Conservation (phyloP, 257 asterid species). For the Solanum infundibuliforme region DNA sequence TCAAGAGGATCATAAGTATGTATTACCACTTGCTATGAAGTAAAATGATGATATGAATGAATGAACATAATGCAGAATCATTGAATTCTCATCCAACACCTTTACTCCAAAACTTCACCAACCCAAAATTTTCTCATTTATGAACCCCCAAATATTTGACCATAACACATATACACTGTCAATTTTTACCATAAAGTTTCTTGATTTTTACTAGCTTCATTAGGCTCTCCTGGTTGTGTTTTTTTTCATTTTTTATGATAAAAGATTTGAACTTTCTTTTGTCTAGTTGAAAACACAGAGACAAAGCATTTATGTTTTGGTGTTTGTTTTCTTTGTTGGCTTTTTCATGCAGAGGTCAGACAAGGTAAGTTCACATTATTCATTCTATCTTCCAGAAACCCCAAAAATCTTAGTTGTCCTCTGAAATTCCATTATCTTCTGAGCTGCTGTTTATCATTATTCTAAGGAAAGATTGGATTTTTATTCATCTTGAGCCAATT, state of each 20-base stretch:
- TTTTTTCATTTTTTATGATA: background rate
- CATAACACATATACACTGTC: slow-evolving; percentile 9
- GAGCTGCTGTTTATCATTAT: background rate
- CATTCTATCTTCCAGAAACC: background rate
- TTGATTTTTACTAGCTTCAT: background rate
- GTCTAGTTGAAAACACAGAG: slow-evolving; percentile 9
- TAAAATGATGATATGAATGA: background rate
- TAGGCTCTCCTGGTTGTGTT: background rate
- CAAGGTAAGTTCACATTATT: slow-evolving; percentile 9
- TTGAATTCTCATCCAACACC: slow-evolving; percentile 26
- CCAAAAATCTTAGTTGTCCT: slow-evolving; percentile 6
- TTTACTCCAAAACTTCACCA: slow-evolving; percentile 18
- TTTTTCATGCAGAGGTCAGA: slow-evolving; percentile 24
- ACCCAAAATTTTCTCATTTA: slow-evolving; percentile 25
- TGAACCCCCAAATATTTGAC: slow-evolving; percentile 32
- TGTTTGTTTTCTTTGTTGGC: slow-evolving; percentile 28
- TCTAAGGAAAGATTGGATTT: background rate
- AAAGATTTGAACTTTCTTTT: background rate
- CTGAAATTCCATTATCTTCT: background rate
- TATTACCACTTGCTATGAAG: background rate
- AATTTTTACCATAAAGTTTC: background rate
- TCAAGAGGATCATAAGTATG: background rate
- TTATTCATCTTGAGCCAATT: background rate
- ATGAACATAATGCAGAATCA: slow-evolving; percentile 14
- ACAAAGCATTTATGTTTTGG: slow-evolving; percentile 14